These are phyloP conservation scores for Batkoa obscura DNA, from an alignment of 371 early-diverging fungal genomes.

Conservation along the genomic window DNA sequence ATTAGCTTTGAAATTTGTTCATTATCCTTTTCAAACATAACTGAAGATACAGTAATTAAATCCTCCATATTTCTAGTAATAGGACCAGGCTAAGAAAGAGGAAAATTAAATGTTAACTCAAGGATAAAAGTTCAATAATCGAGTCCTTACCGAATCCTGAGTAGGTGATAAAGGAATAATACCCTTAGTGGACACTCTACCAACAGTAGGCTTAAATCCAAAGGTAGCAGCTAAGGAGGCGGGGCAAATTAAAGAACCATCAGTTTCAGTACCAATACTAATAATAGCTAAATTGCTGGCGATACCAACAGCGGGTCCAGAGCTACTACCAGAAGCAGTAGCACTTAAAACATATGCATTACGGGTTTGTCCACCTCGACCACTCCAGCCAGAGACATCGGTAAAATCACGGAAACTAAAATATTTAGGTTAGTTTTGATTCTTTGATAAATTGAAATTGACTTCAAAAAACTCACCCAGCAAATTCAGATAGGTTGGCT, in stretches of 20 bases:
- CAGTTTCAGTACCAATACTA: slow-evolving; percentile 80
- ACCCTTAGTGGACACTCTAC: slow-evolving; percentile 63
- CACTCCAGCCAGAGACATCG: slow-evolving; percentile 7
- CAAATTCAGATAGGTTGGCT: slow-evolving; percentile 14
- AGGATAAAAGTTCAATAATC: neutral
- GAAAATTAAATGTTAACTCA: neutral
- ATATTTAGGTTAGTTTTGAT: too few species aligned
- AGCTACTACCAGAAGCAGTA: slow-evolving; percentile 11
- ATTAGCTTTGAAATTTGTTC: too few species aligned
- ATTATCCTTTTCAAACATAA: too few species aligned
- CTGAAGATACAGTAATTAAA: neutral
- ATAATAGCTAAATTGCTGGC: slow-evolving; percentile 47
- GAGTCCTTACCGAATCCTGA: slow-evolving; percentile 44
- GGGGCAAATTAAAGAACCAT: slow-evolving; percentile 80
- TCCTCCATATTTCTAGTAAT: neutral
- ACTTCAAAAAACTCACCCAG: neutral
- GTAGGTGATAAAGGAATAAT: slow-evolving; percentile 72
- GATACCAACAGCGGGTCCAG: slow-evolving; percentile 77
- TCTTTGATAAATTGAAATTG: too few species aligned
- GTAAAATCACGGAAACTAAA: too few species aligned
- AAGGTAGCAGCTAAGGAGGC: slow-evolving; percentile 81
- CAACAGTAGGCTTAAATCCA: slow-evolving; percentile 84
- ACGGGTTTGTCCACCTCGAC: slow-evolving; percentile 9
- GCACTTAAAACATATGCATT: slow-evolving; percentile 7
- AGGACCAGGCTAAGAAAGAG: neutral